These are phyloP conservation scores for Phylloporus rhodoxanthus DNA, from an alignment of 768 basidiomycete species.

Conservation along the genomic window DNA sequence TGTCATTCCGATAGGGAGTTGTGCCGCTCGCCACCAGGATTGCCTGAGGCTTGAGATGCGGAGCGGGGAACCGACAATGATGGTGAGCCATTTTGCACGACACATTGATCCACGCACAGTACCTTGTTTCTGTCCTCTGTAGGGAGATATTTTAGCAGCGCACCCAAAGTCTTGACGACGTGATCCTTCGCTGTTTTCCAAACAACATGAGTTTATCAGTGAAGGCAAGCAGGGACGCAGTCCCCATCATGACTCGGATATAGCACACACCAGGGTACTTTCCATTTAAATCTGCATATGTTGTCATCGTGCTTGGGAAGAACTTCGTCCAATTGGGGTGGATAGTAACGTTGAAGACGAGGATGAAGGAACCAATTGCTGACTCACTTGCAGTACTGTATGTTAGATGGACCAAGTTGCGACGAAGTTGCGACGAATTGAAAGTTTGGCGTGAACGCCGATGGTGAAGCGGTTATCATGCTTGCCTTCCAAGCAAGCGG, in stretches of 20 bases:
- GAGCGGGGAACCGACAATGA: not conserved
- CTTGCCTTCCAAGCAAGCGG: constrained; percentile 83
- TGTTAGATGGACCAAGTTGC: too few species aligned
- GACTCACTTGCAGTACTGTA: too few species aligned
- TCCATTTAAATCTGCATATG: constrained; percentile 2
- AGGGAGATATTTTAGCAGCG: constrained; percentile 48
- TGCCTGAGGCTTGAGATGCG: constrained; percentile 52
- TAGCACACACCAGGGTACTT: constrained; percentile 22
- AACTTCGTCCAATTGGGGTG: too few species aligned
- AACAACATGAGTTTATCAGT: not conserved
- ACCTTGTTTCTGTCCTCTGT: constrained; percentile 50
- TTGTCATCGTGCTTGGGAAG: constrained; percentile 2
- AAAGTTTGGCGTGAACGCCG: too few species aligned
- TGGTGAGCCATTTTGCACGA: not conserved
- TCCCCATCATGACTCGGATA: not conserved
- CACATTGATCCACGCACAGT: not conserved
- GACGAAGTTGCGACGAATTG: too few species aligned
- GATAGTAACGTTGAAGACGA: too few species aligned
- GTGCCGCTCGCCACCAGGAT: constrained; percentile 61
- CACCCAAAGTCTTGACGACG: constrained; percentile 46
- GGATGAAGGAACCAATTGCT: too few species aligned
- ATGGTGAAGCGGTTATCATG: constrained; percentile 93
- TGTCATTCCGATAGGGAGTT: constrained; percentile 68
- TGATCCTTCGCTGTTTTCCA: constrained; percentile 43
- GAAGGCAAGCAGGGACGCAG: too few species aligned